Percentiles rank a stretch among this genome's conserved stretches.
Evolutionary conservation across 352 stramenopile species (phyloP).

Genomic region (Phytophthora fragariae): DNA sequence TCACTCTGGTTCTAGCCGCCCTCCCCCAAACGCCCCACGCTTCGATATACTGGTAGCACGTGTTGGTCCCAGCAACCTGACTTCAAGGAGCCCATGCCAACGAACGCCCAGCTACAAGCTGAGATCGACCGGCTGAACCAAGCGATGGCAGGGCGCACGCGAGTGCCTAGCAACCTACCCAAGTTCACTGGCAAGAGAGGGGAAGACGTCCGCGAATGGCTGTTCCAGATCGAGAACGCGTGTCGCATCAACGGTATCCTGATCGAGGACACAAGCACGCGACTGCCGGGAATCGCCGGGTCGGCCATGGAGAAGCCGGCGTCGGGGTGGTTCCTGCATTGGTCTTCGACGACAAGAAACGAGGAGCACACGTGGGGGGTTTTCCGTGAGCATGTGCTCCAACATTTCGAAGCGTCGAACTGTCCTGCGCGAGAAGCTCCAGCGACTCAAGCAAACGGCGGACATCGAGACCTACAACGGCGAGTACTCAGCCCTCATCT

Average conservation of each 20-base stretch:
- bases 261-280: no score
- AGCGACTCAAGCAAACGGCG: constrained; percentile 6
- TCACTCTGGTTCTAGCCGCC: no score
- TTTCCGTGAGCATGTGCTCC: no score
- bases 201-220: constrained; percentile 12
- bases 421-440: not conserved
- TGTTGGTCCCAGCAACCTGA: constrained; percentile 24
- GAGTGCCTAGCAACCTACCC: constrained; percentile 10
- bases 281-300: no score
- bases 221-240: not conserved
- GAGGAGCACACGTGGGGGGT: no score
- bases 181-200: constrained; percentile 20
- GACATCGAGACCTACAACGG: constrained; percentile 15
- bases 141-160: constrained; percentile 8
- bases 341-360: constrained; percentile 6
- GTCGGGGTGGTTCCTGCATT: constrained; percentile 14
- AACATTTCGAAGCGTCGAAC: no score
- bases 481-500: constrained; percentile 2
- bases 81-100: constrained; percentile 10
- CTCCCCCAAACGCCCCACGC: no score
- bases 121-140: constrained; percentile 19
- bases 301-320: not conserved
- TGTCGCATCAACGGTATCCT: no score
- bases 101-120: constrained; percentile 12
- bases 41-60: constrained; percentile 11